phyloP scores from a whole-genome alignment of 148 eudicot genomes.

The Persicaria maculosa region DNA sequence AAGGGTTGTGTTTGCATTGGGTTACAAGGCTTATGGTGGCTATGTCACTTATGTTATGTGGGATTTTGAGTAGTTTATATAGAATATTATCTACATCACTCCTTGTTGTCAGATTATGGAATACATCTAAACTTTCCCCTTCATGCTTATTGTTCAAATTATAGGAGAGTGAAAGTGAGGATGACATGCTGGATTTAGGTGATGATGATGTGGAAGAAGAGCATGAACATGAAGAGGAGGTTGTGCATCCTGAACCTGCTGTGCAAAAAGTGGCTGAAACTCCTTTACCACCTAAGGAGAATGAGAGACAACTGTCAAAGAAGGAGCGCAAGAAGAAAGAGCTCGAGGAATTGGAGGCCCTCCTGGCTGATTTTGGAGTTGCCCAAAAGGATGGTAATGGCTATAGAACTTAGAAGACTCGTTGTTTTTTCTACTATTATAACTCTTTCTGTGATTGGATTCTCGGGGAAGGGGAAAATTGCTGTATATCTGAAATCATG shows the following conservation, averaged over 20 bases:
- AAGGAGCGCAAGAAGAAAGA: slow-evolving; percentile 92
- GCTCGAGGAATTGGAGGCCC: slow-evolving; percentile 90
- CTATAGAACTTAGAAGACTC: slow-evolving; percentile 28
- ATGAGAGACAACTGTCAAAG: slow-evolving; percentile 91
- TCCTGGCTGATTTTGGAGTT: slow-evolving; percentile 75
- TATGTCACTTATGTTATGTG: background rate
- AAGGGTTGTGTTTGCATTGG: too few species aligned
- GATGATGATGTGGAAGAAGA: slow-evolving; percentile 88
- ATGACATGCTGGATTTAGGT: slow-evolving; percentile 69
- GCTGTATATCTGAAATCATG: background rate
- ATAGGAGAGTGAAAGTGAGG: slow-evolving; percentile 97
- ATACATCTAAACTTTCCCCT: background rate
- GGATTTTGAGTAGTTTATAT: background rate
- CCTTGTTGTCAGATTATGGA: background rate
- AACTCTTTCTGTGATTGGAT: background rate
- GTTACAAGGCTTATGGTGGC: background rate
- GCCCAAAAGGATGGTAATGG: slow-evolving; percentile 31
- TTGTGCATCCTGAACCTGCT: slow-evolving; percentile 42
- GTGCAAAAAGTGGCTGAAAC: slow-evolving; percentile 47
- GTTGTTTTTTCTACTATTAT: background rate
- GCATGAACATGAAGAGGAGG: slow-evolving; percentile 69
- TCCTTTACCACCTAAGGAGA: slow-evolving; percentile 56
- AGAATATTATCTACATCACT: background rate
- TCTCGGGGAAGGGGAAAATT: background rate
- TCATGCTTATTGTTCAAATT: slow-evolving; percentile 14